Base-by-base conservation (phyloP, 768 basidiomycete genomes). In the Pleurotus pulmonarius region DNA sequence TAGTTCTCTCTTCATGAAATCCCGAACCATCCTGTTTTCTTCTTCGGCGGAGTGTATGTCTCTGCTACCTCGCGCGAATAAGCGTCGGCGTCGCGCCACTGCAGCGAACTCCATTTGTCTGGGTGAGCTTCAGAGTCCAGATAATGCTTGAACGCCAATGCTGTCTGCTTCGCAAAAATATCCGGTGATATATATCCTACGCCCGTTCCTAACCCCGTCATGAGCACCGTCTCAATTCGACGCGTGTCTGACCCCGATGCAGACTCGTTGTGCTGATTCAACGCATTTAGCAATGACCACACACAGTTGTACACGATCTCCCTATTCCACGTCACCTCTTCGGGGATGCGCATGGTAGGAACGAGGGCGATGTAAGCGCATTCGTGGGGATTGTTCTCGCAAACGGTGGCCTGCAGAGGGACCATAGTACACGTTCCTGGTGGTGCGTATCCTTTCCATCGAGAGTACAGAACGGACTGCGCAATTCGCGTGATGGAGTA, bases 321-420 rank as follows among this genome's bases (percentile, higher is more conserved):
- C 34, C 56, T 46, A 51, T 69, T 60, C 68, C 65, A 67, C 1
- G 25, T 58, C 26, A 65, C 61, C 38, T 55, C 51, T 43, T 66
- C 63, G 4, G 68, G 67, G 16, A 61, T 58, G 38, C 68, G 67
- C 68, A 69, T 69, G 8, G 67, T 69, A 5, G 68, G 67, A 43
- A 63, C 63, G 16, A 69, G 51, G 22, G 67, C 65, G 56, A 67
- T 58, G 26, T 55, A 62, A 12, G 57, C 41, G 46, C 65, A 64
- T 1, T 56, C 51, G 41, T 64, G 63, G 1, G 39, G 43, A 29
- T 69, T 69, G 22, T 55, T 11, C 11, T 46, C 55, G 47, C 60
- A 61, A 5, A 51, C 29, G 1, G 64, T 47, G 39, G 53, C 60
- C 34, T 55, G 43, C 12, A 69, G 61, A 9, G 64, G 56, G 26